Base-by-base conservation (phyloP, 176 grass and related monocot genomes). In the Ensete ventricosum region DNA sequence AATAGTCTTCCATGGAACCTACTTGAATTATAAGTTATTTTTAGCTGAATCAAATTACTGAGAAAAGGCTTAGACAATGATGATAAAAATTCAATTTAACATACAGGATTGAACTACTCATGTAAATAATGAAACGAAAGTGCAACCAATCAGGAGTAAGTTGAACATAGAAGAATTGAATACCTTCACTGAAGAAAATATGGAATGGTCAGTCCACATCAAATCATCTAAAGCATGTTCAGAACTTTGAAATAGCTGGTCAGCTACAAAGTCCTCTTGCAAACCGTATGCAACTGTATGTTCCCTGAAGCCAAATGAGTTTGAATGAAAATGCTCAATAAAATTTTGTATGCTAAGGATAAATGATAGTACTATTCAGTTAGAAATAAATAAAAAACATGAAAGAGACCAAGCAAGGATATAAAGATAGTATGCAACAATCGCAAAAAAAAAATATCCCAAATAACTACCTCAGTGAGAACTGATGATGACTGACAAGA, bases 171-270 rank as follows among this genome's bases (percentile, higher is more conserved):
- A 77, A 81, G 76, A 76, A 87, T 64, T 50, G 81, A 53, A 49
- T 89, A 98, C 94, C 94, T 93, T 98, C 19, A 70, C 43, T 63
- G 84, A 89, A 72, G 86, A 93, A 53, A 93, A 83, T 57, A 93
- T 55, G 76, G 90, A 81, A 89, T 88, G 83, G 78, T 81, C 84
- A 75, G 85, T 91, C 90, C 90, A 98, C 69, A 98, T 87, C 72
- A 98, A 75, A 89, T 91, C 94, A 70, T 95, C 88, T 72, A 91
- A 82, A 74, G 83, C 25, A 91, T 88, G 82, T 74, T 98, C 94
- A 58, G 86, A 98, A 87, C 79, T 86, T 84, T 98, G 90, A 83
- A 98, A 98, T 20, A 98, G 81, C 74, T 93, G 94, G 59, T 98
- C 90, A 78, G 81, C 83, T 53, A 98, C 85, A 83, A 77, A 82